Evolutionary conservation across 495 filamentous ascomycete species (phyloP).

Genomic region (Ramalina intermedia): DNA sequence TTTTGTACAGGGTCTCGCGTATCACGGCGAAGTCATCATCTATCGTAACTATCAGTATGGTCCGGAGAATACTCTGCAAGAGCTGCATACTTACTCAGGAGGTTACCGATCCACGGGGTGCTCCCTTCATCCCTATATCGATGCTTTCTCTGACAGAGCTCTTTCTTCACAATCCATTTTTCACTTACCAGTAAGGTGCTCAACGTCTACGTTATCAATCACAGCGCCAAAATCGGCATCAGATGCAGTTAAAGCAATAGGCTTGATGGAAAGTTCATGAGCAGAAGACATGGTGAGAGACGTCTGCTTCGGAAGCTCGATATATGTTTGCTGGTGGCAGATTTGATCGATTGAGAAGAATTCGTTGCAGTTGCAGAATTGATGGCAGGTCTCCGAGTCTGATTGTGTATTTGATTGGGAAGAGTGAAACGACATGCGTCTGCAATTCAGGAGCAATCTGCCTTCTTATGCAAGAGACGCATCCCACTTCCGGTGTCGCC

Average conservation of each 20-base stretch:
- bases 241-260: conserved; percentile 14
- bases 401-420: too few species aligned
- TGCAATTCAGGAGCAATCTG: too few species aligned
- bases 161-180: neutral
- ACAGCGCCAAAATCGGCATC: conserved; percentile 44
- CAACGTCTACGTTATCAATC: conserved; percentile 39
- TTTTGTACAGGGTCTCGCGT: conserved; percentile 42
- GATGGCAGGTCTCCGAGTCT: too few species aligned
- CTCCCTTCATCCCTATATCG: conserved; percentile 20
- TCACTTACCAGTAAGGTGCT: conserved; percentile 38
- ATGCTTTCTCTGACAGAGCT: conserved; percentile 6
- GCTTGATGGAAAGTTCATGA: too few species aligned
- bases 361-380: too few species aligned
- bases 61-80: neutral
- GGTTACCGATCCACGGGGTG: conserved; percentile 43
- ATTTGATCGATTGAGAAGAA: too few species aligned
- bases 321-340: too few species aligned
- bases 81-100: conserved; percentile 29
- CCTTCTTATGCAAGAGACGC: too few species aligned
- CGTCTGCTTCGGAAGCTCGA: too few species aligned
- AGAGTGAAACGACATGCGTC: too few species aligned
- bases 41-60: conserved; percentile 14
- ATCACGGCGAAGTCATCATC: conserved; percentile 46
- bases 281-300: too few species aligned
- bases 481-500: too few species aligned